Conservation (phyloP, 2,329 filamentous ascomycete species). For the Huntiella savannae region DNA sequence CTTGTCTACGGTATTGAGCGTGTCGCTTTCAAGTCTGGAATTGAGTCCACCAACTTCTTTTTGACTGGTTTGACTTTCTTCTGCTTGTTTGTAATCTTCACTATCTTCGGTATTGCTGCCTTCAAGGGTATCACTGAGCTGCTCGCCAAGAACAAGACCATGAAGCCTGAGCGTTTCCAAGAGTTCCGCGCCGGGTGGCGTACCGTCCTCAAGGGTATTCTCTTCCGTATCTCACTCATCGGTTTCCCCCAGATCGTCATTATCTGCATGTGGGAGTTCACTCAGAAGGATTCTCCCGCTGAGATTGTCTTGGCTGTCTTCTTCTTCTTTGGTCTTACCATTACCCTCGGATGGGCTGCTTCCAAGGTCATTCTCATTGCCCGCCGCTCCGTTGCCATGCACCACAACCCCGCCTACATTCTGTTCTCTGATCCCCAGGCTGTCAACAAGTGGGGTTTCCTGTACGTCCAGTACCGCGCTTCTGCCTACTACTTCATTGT, state of each 20-base stretch:
- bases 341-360: conserved; percentile 66
- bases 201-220: conserved; percentile 78
- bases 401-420: conserved; percentile 93
- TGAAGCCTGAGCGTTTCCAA: conserved; percentile 69
- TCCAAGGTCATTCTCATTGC: conserved; percentile 81
- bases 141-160: conserved; percentile 53
- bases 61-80: conserved; percentile 83
- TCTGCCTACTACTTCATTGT: conserved; percentile 92
- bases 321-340: conserved; percentile 65
- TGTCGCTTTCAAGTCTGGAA: conserved; percentile 67
- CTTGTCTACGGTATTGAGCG: conserved; percentile 68
- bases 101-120: conserved; percentile 48
- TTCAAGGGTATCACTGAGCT: conserved; percentile 73
- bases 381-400: conserved; percentile 71
- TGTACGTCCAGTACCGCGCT: conserved; percentile 92
- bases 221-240: conserved; percentile 78
- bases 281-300: conserved; percentile 63
- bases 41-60: conserved; percentile 85
- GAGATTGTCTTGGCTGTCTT: conserved; percentile 75
- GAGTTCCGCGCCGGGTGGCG: conserved; percentile 93
- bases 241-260: conserved; percentile 83
- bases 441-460: conserved; percentile 94
- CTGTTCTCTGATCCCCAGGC: conserved; percentile 88
- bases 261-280: conserved; percentile 86
- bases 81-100: conserved; percentile 60